Evolutionary conservation across 495 filamentous ascomycete genomes (phyloP).

Genomic region (Astrothelium macrocarpum): DNA sequence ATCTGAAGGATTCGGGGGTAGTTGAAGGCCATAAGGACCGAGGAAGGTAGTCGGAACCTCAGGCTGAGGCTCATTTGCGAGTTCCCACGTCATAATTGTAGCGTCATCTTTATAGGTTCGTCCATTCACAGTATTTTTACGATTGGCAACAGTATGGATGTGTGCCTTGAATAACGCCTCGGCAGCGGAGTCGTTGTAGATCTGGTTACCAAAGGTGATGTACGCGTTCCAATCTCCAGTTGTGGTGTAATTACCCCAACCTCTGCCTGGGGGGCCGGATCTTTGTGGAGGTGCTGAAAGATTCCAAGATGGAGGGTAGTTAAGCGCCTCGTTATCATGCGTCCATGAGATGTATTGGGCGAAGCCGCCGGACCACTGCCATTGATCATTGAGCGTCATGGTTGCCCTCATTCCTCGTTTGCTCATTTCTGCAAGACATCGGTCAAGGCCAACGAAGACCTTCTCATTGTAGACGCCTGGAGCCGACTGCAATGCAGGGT

Average conservation of each 20-base stretch:
- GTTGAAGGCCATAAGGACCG: slow-evolving; percentile 18
- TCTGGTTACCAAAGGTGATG: slow-evolving; percentile 17
- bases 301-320: slow-evolving; percentile 23
- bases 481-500: slow-evolving; percentile 16
- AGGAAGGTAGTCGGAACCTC: slow-evolving; percentile 8
- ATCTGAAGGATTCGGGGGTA: slow-evolving; percentile 18
- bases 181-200: slow-evolving; percentile 17
- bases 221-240: slow-evolving; percentile 12
- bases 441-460: slow-evolving; percentile 21
- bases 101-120: slow-evolving; percentile 23
- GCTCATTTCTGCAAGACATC: slow-evolving; percentile 21
- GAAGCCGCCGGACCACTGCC: slow-evolving; percentile 25
- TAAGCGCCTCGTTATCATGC: slow-evolving; percentile 14
- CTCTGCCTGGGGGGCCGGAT: slow-evolving; percentile 9
- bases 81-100: slow-evolving; percentile 27
- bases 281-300: slow-evolving; percentile 19
- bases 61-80: slow-evolving; percentile 27
- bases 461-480: slow-evolving; percentile 23
- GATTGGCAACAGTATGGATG: slow-evolving; percentile 18
- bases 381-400: slow-evolving; percentile 22
- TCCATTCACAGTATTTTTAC: slow-evolving; percentile 22
- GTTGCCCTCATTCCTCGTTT: slow-evolving; percentile 23
- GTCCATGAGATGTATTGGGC: slow-evolving; percentile 24
- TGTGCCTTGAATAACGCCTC: slow-evolving; percentile 23
- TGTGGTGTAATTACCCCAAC: slow-evolving; percentile 21